These are phyloP conservation scores for Hyphopichia homilentoma DNA, from an alignment of 805 yeast genomes.

Conservation along the genomic window DNA sequence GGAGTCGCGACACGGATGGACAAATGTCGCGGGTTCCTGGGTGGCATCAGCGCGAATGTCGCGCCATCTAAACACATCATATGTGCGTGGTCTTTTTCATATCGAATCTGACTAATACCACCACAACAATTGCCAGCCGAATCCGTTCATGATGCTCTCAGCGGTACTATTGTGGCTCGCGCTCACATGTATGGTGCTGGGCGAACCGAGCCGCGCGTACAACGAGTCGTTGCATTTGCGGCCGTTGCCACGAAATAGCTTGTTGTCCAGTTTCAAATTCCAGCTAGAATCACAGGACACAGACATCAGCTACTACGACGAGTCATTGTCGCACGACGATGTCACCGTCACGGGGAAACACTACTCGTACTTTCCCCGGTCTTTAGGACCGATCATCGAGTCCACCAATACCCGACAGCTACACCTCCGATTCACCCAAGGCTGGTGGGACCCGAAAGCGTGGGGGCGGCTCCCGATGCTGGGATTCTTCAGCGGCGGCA, in stretches of 20 bases:
- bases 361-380: slow-evolving; percentile 72
- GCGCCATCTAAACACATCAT: no score
- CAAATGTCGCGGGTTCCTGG: no score
- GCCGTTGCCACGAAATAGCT: slow-evolving; percentile 71
- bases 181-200: no score
- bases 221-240: slow-evolving; percentile 57
- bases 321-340: slow-evolving; percentile 11
- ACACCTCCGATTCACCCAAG: slow-evolving; percentile 85
- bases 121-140: no score
- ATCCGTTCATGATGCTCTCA: no score
- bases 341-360: slow-evolving; percentile 27
- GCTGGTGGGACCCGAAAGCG: slow-evolving; percentile 86
- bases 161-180: no score
- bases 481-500: slow-evolving; percentile 81
- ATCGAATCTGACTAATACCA: no score
- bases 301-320: slow-evolving; percentile 15
- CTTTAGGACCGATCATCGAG: slow-evolving; percentile 72
- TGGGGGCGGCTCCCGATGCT: slow-evolving; percentile 81
- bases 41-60: no score
- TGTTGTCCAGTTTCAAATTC: slow-evolving; percentile 71
- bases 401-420: slow-evolving; percentile 67
- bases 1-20: no score
- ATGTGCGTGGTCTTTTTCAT: no score
- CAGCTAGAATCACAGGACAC: slow-evolving; percentile 51
- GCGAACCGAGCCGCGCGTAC: slow-evolving; percentile 39